Base-by-base conservation (phyloP, 495 filamentous ascomycete genomes). In the Penicillium manginii region DNA sequence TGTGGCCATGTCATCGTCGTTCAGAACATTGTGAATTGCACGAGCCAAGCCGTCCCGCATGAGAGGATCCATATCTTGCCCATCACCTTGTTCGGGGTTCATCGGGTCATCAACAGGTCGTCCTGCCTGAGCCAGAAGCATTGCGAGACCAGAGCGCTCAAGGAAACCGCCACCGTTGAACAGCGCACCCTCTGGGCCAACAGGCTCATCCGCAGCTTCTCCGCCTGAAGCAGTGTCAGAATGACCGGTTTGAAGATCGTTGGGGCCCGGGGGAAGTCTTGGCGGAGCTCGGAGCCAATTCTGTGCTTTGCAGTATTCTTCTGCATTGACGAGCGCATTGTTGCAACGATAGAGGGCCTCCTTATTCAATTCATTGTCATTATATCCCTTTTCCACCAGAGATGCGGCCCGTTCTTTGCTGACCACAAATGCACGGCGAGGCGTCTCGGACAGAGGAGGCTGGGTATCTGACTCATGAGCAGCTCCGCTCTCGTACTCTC, bases 311-410 rank as follows among this genome's bases (percentile, higher is more conserved):
- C 91, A 94, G 64, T 97, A 97, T 60, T 93, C 89, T 37, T 78
- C 69, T 10, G 91, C 88, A 9, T 78, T 68, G 7, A 69, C 66
- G 11, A 72, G 62, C 26, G 81, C 80, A 57, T 91, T 90, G 55
- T 89, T 86, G 69, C 92, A 92, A 22, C 93, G 85, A 65, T 89
- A 96, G 4, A 93, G 73, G 17, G 90, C 91, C 72, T 97, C 92
- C n/a, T 79, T 80, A 14, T 82, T 87, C 26, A 96, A 74, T 9
- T 84, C 81, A 26, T 77, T 66, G 31, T 83, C 78, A 23, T 52
- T 46, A 57, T 73, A 86, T 0, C 82, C 82, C 47, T 79, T 68
- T 17, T 75, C 78, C 37, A 66, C 69, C 31, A 88, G 60, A 22
- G 68, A 59, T 39, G 64, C 68, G 2, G 79, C 56, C 8, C 78